Conservation (phyloP, 179 eudicot genomes). For the Actinidia polygama region DNA sequence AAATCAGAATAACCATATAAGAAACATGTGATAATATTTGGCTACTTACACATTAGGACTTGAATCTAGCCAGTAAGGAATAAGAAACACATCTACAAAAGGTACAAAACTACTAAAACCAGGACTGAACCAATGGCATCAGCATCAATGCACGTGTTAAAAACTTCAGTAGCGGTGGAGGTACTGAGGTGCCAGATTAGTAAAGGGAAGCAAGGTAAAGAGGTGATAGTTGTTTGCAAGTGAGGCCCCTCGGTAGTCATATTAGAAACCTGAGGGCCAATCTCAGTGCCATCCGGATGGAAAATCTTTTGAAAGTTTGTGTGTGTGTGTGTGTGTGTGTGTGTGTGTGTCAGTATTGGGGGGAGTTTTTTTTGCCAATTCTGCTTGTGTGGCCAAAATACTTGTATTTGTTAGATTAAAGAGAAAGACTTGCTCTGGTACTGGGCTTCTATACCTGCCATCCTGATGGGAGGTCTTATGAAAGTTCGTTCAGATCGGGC, state of each 20-base stretch:
- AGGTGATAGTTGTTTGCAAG: neutral
- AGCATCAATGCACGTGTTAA: neutral
- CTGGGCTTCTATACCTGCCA: constrained; percentile 72
- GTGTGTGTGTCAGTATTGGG: neutral
- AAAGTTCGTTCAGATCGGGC: constrained; percentile 64
- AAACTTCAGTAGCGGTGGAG: neutral
- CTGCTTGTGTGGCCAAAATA: neutral
- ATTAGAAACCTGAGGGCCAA: neutral
- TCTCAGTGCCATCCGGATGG: neutral
- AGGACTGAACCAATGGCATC: neutral
- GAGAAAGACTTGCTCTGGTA: neutral
- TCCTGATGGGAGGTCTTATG: constrained; percentile 80
- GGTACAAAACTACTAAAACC: neutral
- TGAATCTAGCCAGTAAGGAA: neutral
- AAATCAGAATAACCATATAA: neutral
- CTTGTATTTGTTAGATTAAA: neutral
- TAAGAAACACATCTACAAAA: neutral
- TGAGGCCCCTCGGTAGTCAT: neutral
- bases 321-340: neutral
- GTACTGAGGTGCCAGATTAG: neutral
- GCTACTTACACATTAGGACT: neutral
- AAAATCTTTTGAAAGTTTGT: neutral
- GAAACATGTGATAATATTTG: neutral
- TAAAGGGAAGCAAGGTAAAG: neutral
- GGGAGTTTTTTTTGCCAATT: neutral